phyloP scores from a whole-genome alignment of 2,329 filamentous ascomycete genomes.

The Tympanopsis confertula region DNA sequence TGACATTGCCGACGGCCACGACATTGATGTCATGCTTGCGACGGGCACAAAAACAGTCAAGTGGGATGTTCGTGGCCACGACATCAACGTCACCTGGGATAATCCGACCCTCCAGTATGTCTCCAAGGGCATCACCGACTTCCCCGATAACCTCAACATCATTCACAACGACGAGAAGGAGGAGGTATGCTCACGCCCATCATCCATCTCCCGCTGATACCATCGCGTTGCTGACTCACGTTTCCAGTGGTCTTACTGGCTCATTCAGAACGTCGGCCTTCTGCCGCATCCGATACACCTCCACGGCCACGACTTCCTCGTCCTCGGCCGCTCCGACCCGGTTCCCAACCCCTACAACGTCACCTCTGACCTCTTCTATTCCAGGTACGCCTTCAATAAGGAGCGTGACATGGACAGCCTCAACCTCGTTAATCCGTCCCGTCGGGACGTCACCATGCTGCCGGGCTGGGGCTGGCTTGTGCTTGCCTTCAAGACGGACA shows the following conservation, averaged over 20 bases:
- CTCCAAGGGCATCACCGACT: background rate
- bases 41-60: background rate
- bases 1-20: background rate
- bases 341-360: constrained; percentile 3
- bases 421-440: constrained; percentile 18
- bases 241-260: background rate
- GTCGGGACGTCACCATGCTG: constrained; percentile 20
- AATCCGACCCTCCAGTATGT: background rate
- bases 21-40: background rate
- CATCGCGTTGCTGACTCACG: constrained; percentile 2
- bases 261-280: background rate
- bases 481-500: constrained; percentile 21
- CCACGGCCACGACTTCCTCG: constrained; percentile 12
- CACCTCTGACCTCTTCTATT: background rate
- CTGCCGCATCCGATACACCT: constrained; percentile 5
- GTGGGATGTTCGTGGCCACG: background rate
- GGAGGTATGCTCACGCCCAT: too few relatives aligned
- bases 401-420: constrained; percentile 6
- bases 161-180: background rate
- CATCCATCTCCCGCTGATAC: constrained; percentile 8
- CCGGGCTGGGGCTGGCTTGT: constrained; percentile 19
- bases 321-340: constrained; percentile 12
- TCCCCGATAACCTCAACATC: background rate
- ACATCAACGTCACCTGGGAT: background rate
- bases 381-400: background rate